Evolutionary conservation across 345 rosid genomes (phyloP).

Genomic region (Schrenkiella parvula): DNA sequence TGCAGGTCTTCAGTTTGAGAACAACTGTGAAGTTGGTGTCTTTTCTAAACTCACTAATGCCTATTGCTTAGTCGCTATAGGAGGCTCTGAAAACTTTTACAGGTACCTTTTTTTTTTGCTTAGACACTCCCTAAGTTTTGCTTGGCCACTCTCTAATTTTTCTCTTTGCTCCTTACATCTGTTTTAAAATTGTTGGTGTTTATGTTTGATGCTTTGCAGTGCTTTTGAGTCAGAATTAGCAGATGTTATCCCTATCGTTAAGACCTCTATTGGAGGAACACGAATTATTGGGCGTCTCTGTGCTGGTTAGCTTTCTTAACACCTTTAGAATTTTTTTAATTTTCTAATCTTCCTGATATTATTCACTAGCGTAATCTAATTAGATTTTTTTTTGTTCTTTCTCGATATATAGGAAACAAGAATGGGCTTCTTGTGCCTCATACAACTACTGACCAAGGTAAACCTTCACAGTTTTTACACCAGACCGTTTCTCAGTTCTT

Average conservation of each 20-base stretch:
- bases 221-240: conserved; percentile 83
- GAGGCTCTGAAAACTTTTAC: conserved; percentile 62
- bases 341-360: not conserved
- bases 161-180: not conserved
- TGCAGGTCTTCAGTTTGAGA: conserved; percentile 86
- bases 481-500: not conserved
- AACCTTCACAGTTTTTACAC: not conserved
- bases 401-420: conserved; percentile 63
- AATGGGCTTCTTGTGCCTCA: conserved; percentile 96
- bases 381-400: not conserved
- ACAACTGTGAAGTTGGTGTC: conserved; percentile 78
- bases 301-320: conserved; percentile 49
- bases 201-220: conserved; percentile 33
- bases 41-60: conserved; percentile 89
- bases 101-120: conserved; percentile 61
- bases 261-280: conserved; percentile 81
- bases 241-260: conserved; percentile 80
- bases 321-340: not conserved
- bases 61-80: conserved; percentile 82
- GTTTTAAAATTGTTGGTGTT: not conserved
- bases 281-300: conserved; percentile 84
- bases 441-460: conserved; percentile 95
- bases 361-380: not conserved
- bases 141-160: no score
- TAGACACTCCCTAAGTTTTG: no score